A percentile compares a stretch with the other conserved stretches of the same genome.
phyloP scores from a whole-genome alignment of 257 asterid genomes.

The Penstemon eatonii region DNA sequence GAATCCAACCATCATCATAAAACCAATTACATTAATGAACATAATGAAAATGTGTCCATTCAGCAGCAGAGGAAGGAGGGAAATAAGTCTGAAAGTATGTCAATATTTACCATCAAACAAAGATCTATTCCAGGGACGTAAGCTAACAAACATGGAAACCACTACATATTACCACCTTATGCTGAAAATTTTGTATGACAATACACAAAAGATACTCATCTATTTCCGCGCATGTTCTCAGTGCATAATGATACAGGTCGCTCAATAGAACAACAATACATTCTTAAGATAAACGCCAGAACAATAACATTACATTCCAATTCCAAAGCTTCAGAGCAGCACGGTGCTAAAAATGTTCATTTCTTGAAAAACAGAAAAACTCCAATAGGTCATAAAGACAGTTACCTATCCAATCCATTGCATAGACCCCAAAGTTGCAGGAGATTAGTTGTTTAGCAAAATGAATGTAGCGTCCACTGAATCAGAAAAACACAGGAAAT shows the following conservation, averaged over 20 bases:
- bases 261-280: neutral
- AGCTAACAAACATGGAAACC: neutral
- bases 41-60: neutral
- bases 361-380: neutral
- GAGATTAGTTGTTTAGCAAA: slow-evolving; percentile 83
- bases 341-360: neutral
- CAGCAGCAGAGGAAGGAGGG: neutral
- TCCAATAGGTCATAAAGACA: slow-evolving; percentile 7
- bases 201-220: neutral
- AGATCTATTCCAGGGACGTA: neutral
- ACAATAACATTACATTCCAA: neutral
- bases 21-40: too few species aligned
- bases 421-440: slow-evolving; percentile 83
- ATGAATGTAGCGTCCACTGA: slow-evolving; percentile 86
- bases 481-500: slow-evolving; percentile 23
- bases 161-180: neutral
- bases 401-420: slow-evolving; percentile 97
- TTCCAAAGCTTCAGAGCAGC: slow-evolving; percentile 7
- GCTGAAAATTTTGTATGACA: neutral
- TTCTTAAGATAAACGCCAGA: neutral
- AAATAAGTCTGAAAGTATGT: too few species aligned
- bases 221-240: slow-evolving; percentile 5
- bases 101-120: slow-evolving; percentile 8
- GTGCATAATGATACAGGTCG: neutral
- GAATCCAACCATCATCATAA: neutral